phyloP scores from a whole-genome alignment of 768 basidiomycete genomes.

The Boletellus emodensis region DNA sequence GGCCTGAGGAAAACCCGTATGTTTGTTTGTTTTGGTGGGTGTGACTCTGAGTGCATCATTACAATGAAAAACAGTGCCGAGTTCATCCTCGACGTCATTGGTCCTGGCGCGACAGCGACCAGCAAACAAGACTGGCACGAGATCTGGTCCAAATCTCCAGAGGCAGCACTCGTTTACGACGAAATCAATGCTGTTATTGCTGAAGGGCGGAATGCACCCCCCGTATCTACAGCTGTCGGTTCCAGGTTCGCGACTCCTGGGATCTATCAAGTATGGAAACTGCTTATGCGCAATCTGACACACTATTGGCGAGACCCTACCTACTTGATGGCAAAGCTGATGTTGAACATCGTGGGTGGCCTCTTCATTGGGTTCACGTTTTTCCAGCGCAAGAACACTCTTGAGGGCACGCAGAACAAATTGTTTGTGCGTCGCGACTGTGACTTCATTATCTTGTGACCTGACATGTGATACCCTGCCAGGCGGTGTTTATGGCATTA shows the following conservation, averaged over 20 bases:
- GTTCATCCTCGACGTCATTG: slow-evolving; percentile 68
- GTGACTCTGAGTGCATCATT: slow-evolving; percentile 35
- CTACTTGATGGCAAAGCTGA: slow-evolving; percentile 57
- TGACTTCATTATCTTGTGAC: slow-evolving; percentile 1
- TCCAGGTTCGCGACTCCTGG: slow-evolving; percentile 53
- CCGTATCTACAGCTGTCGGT: slow-evolving; percentile 35
- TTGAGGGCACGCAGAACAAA: slow-evolving; percentile 62
- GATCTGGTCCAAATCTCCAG: slow-evolving; percentile 53
- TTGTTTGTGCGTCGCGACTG: slow-evolving; percentile 47
- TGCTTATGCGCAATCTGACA: slow-evolving; percentile 42
- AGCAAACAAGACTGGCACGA: slow-evolving; percentile 56
- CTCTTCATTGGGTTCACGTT: slow-evolving; percentile 63
- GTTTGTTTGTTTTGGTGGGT: slow-evolving; percentile 40
- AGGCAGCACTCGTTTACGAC: slow-evolving; percentile 33
- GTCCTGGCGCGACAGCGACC: slow-evolving; percentile 63
- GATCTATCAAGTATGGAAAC: slow-evolving; percentile 42
- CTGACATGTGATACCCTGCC: neutral
- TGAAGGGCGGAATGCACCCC: slow-evolving; percentile 42
- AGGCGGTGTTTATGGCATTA: slow-evolving; percentile 56
- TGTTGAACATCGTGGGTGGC: slow-evolving; percentile 50
- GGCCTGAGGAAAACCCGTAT: slow-evolving; percentile 63
- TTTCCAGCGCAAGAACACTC: slow-evolving; percentile 48
- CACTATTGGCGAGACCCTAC: slow-evolving; percentile 57
- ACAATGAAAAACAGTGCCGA: slow-evolving; percentile 40
- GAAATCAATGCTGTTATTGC: slow-evolving; percentile 47